These are phyloP conservation scores for Candida frijolesensis DNA, from an alignment of 1,139 yeast species.

Conservation along the genomic window DNA sequence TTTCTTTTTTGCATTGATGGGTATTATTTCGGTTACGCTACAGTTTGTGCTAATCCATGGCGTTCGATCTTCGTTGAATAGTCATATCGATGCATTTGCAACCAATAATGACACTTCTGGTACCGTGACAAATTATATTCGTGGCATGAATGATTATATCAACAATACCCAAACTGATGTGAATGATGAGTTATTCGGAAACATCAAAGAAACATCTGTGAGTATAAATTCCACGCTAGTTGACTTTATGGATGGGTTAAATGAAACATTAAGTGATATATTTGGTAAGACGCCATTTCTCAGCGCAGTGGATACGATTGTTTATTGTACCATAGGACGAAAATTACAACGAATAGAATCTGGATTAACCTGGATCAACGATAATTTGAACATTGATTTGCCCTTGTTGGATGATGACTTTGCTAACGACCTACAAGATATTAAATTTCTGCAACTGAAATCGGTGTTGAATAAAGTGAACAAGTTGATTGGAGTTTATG, in stretches of 20 bases:
- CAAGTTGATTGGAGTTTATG: constrained; percentile 31
- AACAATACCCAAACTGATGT: constrained; percentile 38
- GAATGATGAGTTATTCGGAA: constrained; percentile 68
- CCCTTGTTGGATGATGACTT: constrained; percentile 39
- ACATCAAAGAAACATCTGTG: constrained; percentile 57
- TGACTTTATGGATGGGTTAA: constrained; percentile 31
- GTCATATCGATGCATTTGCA: constrained; percentile 3
- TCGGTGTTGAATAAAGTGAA: constrained; percentile 15
- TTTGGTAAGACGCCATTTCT: constrained; percentile 73
- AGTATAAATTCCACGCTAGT: constrained; percentile 51
- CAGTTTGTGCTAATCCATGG: constrained; percentile 44
- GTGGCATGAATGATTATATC: constrained; percentile 27
- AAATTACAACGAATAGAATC: constrained; percentile 65
- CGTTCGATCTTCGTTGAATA: constrained; percentile 6
- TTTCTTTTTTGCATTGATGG: constrained; percentile 49
- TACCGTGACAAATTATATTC: constrained; percentile 18
- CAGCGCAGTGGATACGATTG: constrained; percentile 62
- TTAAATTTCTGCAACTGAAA: constrained; percentile 12
- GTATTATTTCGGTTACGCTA: constrained; percentile 47
- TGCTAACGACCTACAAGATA: constrained; percentile 8
- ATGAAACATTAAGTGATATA: constrained; percentile 34
- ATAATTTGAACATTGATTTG: constrained; percentile 58
- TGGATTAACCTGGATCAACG: constrained; percentile 80
- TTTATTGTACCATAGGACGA: constrained; percentile 77
- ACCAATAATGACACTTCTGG: not conserved